Percentiles rank a stretch among this genome's conserved stretches.
Conservation (phyloP, 345 rosid species). For the Orychophragmus violaceus region DNA sequence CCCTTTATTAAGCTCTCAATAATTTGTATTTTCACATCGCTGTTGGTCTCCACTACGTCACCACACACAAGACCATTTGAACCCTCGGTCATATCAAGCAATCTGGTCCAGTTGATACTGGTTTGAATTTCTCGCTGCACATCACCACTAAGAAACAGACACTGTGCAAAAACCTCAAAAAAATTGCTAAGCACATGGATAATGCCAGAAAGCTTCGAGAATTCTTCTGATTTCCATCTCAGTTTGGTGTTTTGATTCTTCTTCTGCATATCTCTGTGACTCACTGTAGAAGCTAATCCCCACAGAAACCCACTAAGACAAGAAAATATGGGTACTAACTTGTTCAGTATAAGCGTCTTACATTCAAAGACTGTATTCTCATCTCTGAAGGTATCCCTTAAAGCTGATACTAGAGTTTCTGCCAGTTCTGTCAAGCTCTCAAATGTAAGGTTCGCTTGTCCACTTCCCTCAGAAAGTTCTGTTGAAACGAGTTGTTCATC, state of each 20-base stretch:
- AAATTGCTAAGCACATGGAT: slow-evolving; percentile 41
- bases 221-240: slow-evolving; percentile 34
- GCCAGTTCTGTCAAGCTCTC: slow-evolving; percentile 56
- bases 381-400: slow-evolving; percentile 35
- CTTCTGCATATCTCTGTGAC: slow-evolving; percentile 32
- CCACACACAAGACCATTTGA: slow-evolving; percentile 30
- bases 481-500: slow-evolving; percentile 25
- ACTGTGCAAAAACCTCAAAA: slow-evolving; percentile 33
- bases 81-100: slow-evolving; percentile 28
- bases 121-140: slow-evolving; percentile 21
- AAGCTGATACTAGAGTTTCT: slow-evolving; percentile 36
- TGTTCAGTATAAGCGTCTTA: slow-evolving; percentile 36
- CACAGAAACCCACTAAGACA: slow-evolving; percentile 77
- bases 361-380: slow-evolving; percentile 25
- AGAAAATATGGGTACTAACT: slow-evolving; percentile 45
- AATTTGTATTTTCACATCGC: slow-evolving; percentile 31
- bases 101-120: slow-evolving; percentile 28
- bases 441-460: slow-evolving; percentile 33
- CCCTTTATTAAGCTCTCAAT: slow-evolving; percentile 54
- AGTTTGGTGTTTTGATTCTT: slow-evolving; percentile 34
- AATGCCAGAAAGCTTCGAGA: slow-evolving; percentile 34
- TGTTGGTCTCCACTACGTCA: slow-evolving; percentile 27
- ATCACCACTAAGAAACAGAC: slow-evolving; percentile 38
- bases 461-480: slow-evolving; percentile 39
- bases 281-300: slow-evolving; percentile 66